These are phyloP conservation scores for Carex scoparia DNA, from an alignment of 176 grass and related monocot genomes.

Conservation along the genomic window DNA sequence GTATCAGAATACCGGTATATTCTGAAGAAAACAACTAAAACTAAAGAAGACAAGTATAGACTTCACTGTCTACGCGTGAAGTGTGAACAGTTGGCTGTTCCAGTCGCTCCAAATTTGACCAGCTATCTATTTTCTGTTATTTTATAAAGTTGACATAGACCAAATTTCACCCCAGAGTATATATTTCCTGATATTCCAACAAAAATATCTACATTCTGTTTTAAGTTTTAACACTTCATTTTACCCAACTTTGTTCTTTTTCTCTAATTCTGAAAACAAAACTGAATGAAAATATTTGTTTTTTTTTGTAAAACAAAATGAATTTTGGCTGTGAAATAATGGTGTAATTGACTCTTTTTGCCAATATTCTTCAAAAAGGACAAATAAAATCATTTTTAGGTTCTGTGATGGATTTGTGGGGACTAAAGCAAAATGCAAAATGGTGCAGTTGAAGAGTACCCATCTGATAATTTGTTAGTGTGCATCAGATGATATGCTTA, in stretches of 20 bases:
- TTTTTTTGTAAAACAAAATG: neutral
- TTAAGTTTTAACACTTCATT: neutral
- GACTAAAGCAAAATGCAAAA: neutral
- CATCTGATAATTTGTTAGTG: conserved; percentile 9
- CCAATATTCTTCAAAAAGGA: neutral
- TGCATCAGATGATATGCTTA: neutral
- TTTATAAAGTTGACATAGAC: neutral
- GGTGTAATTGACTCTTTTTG: neutral
- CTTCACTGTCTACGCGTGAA: neutral
- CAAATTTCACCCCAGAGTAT: neutral
- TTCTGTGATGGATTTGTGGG: conserved; percentile 13
- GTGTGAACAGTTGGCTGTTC: neutral
- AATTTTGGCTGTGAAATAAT: neutral
- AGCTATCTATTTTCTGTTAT: neutral
- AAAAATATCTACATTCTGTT: neutral
- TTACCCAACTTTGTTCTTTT: neutral
- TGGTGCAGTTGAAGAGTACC: conserved; percentile 19
- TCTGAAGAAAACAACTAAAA: neutral
- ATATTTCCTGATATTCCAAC: neutral
- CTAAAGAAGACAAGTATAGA: neutral
- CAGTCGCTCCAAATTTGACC: neutral
- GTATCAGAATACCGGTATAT: too few relatives aligned
- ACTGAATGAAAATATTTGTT: neutral
- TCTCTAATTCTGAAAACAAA: neutral
- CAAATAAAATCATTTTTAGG: neutral